Percentiles rank a stretch among this genome's conserved stretches.
Evolutionary conservation across 768 basidiomycete species (phyloP).

Genomic region (Boletus sensibilis): DNA sequence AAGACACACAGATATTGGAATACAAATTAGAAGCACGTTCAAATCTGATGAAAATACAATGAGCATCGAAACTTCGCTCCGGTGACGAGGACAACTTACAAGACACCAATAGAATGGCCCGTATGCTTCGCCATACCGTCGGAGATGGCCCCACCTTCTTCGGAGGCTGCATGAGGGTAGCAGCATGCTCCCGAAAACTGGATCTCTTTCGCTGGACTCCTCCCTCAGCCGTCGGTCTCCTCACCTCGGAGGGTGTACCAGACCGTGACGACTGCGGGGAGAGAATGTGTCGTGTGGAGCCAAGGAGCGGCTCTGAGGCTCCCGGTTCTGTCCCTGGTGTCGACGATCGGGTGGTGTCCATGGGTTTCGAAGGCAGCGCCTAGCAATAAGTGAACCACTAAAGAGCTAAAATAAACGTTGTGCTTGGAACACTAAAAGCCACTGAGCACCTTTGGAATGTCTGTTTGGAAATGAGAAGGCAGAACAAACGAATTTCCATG

Average conservation of each 20-base stretch:
- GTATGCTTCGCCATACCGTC: constrained; percentile 45
- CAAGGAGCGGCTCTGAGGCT: neutral
- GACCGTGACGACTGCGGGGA: neutral
- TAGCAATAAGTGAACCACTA: constrained; percentile 8
- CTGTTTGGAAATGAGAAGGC: neutral
- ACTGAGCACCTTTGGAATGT: constrained; percentile 3
- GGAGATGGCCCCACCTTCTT: constrained; percentile 45
- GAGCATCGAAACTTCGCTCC: neutral
- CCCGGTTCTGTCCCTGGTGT: constrained; percentile 13
- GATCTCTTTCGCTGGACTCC: constrained; percentile 4
- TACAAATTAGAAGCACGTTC: constrained; percentile 68
- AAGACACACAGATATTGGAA: constrained; percentile 61
- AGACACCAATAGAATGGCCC: constrained; percentile 53
- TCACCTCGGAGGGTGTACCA: constrained; percentile 13
- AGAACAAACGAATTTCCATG: neutral
- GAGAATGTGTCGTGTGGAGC: constrained; percentile 6
- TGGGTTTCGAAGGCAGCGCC: constrained; percentile 2
- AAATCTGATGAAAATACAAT: constrained; percentile 45
- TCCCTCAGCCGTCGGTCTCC: constrained; percentile 5
- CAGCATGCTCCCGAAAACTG: constrained; percentile 18
- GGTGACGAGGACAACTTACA: constrained; percentile 41
- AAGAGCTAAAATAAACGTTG: neutral
- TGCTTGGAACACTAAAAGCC: neutral
- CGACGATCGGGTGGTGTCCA: constrained; percentile 14
- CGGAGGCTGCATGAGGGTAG: constrained; percentile 37